Evolutionary conservation across 345 rosid genomes (phyloP).

Genomic region (Mercurialis annua): DNA sequence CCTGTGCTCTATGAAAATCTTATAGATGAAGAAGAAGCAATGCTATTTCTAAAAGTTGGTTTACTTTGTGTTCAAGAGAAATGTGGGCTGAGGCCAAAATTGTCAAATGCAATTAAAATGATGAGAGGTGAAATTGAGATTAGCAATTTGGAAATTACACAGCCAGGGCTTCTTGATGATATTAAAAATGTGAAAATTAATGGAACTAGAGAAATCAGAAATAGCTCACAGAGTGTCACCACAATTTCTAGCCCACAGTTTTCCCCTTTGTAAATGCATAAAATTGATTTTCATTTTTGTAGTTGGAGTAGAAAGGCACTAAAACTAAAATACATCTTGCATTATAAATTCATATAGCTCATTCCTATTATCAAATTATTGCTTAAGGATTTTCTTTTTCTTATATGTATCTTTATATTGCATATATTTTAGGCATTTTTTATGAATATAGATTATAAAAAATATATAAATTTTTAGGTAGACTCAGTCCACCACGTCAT

Average conservation of each 20-base stretch:
- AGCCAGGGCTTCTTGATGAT: constrained; percentile 23
- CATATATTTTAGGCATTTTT: too few relatives aligned
- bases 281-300: too few relatives aligned
- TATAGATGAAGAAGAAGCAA: constrained; percentile 21
- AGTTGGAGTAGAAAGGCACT: too few relatives aligned
- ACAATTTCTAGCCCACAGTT: not conserved
- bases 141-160: not conserved
- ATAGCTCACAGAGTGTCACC: not conserved
- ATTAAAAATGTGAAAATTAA: constrained; percentile 25
- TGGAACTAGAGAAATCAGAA: not conserved
- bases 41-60: constrained; percentile 23
- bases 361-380: too few relatives aligned
- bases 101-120: constrained; percentile 32
- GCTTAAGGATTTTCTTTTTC: too few relatives aligned
- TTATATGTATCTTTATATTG: too few relatives aligned
- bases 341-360: too few relatives aligned
- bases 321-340: too few relatives aligned
- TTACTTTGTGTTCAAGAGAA: constrained; percentile 36
- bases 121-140: constrained; percentile 26
- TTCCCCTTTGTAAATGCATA: too few relatives aligned
- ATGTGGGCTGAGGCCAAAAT: constrained; percentile 20
- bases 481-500: too few relatives aligned
- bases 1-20: constrained; percentile 22
- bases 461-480: too few relatives aligned
- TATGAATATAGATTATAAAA: too few relatives aligned